Evolutionary conservation across 495 filamentous ascomycete species (phyloP).

Genomic region (Choiromyces venosus): DNA sequence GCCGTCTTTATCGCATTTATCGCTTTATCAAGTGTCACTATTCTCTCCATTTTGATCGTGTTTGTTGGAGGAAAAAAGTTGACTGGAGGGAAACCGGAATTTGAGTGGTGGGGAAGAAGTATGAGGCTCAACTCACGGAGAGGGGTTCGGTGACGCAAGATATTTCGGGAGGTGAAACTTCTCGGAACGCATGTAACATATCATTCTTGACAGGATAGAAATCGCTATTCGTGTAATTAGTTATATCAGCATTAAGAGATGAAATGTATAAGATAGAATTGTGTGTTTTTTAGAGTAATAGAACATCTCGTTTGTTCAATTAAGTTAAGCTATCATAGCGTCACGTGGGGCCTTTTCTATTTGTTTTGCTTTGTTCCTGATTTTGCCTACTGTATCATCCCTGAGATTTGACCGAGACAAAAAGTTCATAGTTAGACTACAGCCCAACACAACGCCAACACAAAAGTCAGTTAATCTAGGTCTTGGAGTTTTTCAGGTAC

Average conservation of each 20-base stretch:
- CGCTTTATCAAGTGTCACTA: constrained; percentile 41
- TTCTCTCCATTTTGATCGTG: constrained; percentile 25
- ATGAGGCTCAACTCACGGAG: constrained; percentile 31
- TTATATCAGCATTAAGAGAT: not conserved
- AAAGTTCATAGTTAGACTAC: not conserved
- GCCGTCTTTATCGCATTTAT: constrained; percentile 41
- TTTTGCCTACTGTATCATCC: not conserved
- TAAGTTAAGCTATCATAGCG: not conserved
- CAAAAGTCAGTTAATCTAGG: not conserved
- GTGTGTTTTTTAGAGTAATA: not conserved
- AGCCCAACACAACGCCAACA: not conserved
- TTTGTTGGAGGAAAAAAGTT: not conserved
- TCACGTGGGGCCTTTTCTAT: not conserved
- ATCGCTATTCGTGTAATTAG: not conserved
- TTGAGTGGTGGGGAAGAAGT: constrained; percentile 8
- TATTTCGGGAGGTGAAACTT: not conserved
- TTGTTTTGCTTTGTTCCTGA: not conserved
- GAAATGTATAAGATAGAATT: not conserved
- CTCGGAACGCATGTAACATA: not conserved
- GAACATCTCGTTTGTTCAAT: not conserved
- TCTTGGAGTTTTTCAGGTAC: not conserved
- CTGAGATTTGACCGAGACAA: not conserved
- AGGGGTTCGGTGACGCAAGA: constrained; percentile 18
- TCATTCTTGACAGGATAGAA: not conserved
- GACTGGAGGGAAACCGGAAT: constrained; percentile 7